Evolutionary conservation across 345 rosid species (phyloP).

Genomic region (Anacardium occidentale): DNA sequence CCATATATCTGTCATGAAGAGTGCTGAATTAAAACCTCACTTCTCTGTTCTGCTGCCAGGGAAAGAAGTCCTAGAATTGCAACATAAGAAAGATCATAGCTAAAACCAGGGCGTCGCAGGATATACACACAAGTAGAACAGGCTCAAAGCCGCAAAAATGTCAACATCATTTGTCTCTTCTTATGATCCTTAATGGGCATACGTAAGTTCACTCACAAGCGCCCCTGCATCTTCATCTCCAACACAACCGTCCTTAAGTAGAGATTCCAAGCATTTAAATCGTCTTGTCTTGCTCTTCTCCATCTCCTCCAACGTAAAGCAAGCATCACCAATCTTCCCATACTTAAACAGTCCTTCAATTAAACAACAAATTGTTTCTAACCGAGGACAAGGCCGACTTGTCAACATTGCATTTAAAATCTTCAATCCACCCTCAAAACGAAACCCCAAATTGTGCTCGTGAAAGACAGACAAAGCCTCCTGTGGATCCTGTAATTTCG

Average conservation of each 20-base stretch:
- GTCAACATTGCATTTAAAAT: constrained; percentile 70
- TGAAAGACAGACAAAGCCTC: constrained; percentile 73
- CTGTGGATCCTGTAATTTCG: constrained; percentile 48
- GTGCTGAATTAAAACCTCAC: neutral
- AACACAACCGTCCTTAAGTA: constrained; percentile 41
- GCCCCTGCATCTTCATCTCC: constrained; percentile 28
- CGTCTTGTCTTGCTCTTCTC: constrained; percentile 54
- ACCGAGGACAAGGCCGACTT: constrained; percentile 59
- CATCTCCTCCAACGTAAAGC: constrained; percentile 75
- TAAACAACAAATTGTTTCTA: constrained; percentile 48
- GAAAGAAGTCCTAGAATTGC: neutral
- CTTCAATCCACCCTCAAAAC: constrained; percentile 72
- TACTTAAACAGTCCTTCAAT: constrained; percentile 50
- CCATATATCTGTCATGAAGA: neutral
- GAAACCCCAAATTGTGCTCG: constrained; percentile 43
- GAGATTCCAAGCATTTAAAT: constrained; percentile 46
- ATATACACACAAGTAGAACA: neutral
- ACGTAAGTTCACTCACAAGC: constrained; percentile 46
- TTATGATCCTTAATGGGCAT: neutral
- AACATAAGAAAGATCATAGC: neutral
- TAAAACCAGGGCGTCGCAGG: neutral
- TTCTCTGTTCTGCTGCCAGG: neutral
- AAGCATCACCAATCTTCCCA: constrained; percentile 58
- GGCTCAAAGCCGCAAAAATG: neutral
- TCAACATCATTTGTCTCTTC: neutral